Conservation (phyloP, 1,284 basidiomycete genomes). For the Phylloporus sp. region DNA sequence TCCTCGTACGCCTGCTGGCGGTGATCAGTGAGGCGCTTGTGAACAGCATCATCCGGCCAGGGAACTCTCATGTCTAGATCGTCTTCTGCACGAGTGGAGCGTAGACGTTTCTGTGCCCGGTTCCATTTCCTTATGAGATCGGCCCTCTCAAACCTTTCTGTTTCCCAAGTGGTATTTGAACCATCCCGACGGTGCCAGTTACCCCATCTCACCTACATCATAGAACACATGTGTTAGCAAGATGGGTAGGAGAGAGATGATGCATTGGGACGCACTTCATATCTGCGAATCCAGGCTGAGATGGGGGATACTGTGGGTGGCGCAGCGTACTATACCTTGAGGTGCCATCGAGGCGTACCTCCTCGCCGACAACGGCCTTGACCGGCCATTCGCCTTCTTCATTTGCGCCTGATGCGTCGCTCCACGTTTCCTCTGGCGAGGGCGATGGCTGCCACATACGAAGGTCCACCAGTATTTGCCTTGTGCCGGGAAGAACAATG, state of each 20-base stretch:
- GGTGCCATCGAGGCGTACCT: constrained; percentile 43
- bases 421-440: constrained; percentile 45
- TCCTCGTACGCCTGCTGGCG: constrained; percentile 54
- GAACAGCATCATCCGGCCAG: constrained; percentile 48
- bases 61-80: constrained; percentile 37
- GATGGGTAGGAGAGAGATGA: not conserved
- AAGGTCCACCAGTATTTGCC: not conserved
- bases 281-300: constrained; percentile 33
- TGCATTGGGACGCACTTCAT: constrained; percentile 40
- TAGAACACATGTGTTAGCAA: not conserved
- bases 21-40: constrained; percentile 50
- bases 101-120: constrained; percentile 20
- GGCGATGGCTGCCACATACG: constrained; percentile 42
- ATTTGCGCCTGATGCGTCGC: constrained; percentile 41
- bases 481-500: no score
- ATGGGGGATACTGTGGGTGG: not conserved
- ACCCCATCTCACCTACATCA: constrained; percentile 48
- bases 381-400: constrained; percentile 46
- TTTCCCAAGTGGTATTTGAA: constrained; percentile 53
- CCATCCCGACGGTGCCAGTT: constrained; percentile 48
- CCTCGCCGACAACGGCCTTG: constrained; percentile 48
- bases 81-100: constrained; percentile 24
- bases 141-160: constrained; percentile 27
- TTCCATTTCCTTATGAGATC: constrained; percentile 42
- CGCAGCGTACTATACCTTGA: constrained; percentile 35